Conservation (phyloP, 306 rosid species). For the Sphenostylis stenocarpa region DNA sequence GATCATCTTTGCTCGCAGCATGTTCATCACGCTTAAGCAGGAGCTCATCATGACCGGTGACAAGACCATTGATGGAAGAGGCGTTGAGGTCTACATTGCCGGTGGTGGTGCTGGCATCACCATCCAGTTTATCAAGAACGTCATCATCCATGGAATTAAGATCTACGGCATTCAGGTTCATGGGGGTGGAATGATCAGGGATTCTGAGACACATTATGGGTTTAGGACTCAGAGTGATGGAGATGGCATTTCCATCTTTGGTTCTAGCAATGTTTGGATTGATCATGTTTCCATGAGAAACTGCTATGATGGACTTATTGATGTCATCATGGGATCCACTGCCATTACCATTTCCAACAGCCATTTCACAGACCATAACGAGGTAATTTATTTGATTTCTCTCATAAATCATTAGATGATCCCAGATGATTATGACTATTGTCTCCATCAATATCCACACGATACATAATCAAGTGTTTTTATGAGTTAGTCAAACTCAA, state of each 20-base stretch:
- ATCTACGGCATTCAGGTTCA: constrained; percentile 42
- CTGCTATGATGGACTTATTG: constrained; percentile 64
- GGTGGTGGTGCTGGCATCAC: constrained; percentile 67
- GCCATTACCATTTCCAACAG: constrained; percentile 79
- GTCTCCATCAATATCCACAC: too few relatives aligned
- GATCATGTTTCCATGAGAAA: constrained; percentile 81
- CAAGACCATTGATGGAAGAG: constrained; percentile 83
- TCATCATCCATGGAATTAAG: constrained; percentile 65
- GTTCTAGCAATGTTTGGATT: constrained; percentile 71
- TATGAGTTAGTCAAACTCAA: too few relatives aligned
- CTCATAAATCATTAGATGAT: too few relatives aligned
- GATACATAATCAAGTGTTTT: too few relatives aligned
- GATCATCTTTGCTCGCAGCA: constrained; percentile 61
- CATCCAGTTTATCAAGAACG: constrained; percentile 54
- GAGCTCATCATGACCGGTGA: constrained; percentile 60
- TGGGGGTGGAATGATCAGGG: constrained; percentile 58
- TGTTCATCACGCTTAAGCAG: constrained; percentile 55
- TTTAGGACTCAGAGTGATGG: constrained; percentile 66
- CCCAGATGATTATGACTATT: too few relatives aligned
- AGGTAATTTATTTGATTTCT: constrained; percentile 38
- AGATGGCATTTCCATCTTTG: constrained; percentile 79
- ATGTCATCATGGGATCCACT: constrained; percentile 76
- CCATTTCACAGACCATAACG: constrained; percentile 75
- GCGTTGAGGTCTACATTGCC: constrained; percentile 51
- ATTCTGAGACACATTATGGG: constrained; percentile 54